phyloP scores from a whole-genome alignment of 305 asterid species.

The Fraxinus sp. region DNA sequence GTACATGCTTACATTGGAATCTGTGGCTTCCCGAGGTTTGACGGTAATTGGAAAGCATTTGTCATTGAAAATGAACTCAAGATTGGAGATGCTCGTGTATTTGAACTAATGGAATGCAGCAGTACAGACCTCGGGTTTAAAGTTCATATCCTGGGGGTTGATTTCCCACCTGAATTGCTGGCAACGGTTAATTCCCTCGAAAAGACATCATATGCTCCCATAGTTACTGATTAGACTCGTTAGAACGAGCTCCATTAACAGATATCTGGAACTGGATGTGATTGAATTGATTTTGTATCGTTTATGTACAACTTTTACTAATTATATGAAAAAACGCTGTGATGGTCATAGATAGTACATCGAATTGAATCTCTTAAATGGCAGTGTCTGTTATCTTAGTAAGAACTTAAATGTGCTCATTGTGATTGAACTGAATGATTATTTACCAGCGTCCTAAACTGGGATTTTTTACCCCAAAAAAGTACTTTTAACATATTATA shows the following conservation, averaged over 20 bases:
- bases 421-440: background rate
- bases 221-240: conserved; percentile 27
- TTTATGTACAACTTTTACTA: background rate
- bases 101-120: conserved; percentile 41
- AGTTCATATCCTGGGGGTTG: conserved; percentile 35
- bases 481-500: background rate
- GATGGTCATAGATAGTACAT: background rate
- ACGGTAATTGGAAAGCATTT: conserved; percentile 29
- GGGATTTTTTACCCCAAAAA: background rate
- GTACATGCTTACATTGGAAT: conserved; percentile 25
- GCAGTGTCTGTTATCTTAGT: background rate
- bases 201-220: conserved; percentile 15
- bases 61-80: conserved; percentile 37
- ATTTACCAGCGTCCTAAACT: background rate
- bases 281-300: no score
- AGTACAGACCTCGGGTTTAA: conserved; percentile 18
- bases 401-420: background rate
- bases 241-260: background rate
- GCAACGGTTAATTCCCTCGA: conserved; percentile 9
- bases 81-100: conserved; percentile 48
- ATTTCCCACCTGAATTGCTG: conserved; percentile 30
- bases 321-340: background rate
- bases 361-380: background rate
- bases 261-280: background rate
- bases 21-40: conserved; percentile 6